phyloP scores from a whole-genome alignment of 805 yeast species.

The Saccharomycopsis sp. region DNA sequence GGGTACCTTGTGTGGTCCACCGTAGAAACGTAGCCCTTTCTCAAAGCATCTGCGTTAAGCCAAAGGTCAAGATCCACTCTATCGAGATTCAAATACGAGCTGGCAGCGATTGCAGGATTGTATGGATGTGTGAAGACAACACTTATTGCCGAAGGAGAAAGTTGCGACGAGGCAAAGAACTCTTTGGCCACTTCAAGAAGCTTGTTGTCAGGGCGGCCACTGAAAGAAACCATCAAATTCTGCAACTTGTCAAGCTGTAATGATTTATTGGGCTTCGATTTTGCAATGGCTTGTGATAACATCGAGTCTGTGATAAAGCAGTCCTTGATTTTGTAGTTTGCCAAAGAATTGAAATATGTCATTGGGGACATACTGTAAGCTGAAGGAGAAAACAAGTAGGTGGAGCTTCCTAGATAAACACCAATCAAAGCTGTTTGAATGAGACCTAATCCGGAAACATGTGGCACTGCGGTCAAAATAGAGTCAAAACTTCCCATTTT shows the following conservation, averaged over 20 bases:
- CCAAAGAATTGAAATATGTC: slow-evolving; percentile 57
- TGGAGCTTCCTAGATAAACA: slow-evolving; percentile 76
- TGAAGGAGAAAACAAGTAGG: slow-evolving; percentile 68
- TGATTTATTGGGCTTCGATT: slow-evolving; percentile 45
- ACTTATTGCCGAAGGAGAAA: slow-evolving; percentile 62
- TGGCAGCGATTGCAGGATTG: slow-evolving; percentile 74
- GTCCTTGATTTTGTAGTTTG: slow-evolving; percentile 77
- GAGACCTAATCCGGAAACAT: slow-evolving; percentile 80
- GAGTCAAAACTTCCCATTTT: slow-evolving; percentile 66
- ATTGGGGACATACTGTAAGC: slow-evolving; percentile 70
- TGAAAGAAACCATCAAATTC: slow-evolving; percentile 77
- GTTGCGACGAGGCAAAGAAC: slow-evolving; percentile 52
- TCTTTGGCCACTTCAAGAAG: slow-evolving; percentile 49
- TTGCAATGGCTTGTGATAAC: slow-evolving; percentile 63
- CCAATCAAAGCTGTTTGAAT: slow-evolving; percentile 80
- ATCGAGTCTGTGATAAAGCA: slow-evolving; percentile 77
- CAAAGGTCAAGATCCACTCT: slow-evolving; percentile 63
- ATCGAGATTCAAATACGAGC: slow-evolving; percentile 83
- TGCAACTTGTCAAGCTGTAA: slow-evolving; percentile 54
- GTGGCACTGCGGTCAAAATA: slow-evolving; percentile 78
- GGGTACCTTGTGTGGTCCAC: slow-evolving; percentile 67
- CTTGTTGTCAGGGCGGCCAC: slow-evolving; percentile 60
- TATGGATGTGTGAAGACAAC: slow-evolving; percentile 69
- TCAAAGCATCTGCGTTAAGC: slow-evolving; percentile 76
- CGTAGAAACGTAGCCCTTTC: slow-evolving; percentile 80